Base-by-base conservation (phyloP, 176 grass and related monocot species). In the Cenchrus purpureus region DNA sequence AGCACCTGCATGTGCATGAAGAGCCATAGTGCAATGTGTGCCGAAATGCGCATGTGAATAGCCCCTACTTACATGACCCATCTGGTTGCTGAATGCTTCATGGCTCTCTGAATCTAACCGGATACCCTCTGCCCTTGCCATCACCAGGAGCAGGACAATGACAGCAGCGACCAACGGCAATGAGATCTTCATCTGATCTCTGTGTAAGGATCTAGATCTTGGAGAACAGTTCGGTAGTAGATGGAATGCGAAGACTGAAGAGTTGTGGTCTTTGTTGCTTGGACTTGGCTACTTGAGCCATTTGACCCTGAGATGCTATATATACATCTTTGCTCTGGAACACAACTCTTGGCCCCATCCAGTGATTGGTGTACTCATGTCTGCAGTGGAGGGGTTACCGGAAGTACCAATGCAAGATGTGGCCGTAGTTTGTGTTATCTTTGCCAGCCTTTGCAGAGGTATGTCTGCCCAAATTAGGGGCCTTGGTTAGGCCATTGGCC, bases 321-420 rank as follows among this genome's bases (percentile, higher is more conserved):
- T 86, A 91, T 55, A 81, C 81, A 46, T 31, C 80, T 11, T 29
- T 76, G 49, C 12, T 80, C 22, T 34, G 63, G 69, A 75, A 34
- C 81, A 76, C 45, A 32, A 25, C 11, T 44, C 67, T 50, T 67
- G 67, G 5, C 79, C 79, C 88, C 88, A 61, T 29, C 59, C 60
- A 86, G 67, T 54, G 74, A 90, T 90, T 79, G 84, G 19, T n/a
- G 88, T 68, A 68, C 67, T 87, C 79, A 87, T 91, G 89, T 91
- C 89, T 91, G 66, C 68, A 70, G 63, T 37, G 54, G 57, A 86
- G 59, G 79, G 67, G 62, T 67, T 83, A 22, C 45, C 81, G 84
- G 66, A 64, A 87, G 76, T 84, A 63, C 75, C 70, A 79, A 91
- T 76, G 76, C 85, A 84, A 68, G 25, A 51, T 15, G 25, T 84